phyloP scores from a whole-genome alignment of 805 yeast species.

The Grigorovia humatica region DNA sequence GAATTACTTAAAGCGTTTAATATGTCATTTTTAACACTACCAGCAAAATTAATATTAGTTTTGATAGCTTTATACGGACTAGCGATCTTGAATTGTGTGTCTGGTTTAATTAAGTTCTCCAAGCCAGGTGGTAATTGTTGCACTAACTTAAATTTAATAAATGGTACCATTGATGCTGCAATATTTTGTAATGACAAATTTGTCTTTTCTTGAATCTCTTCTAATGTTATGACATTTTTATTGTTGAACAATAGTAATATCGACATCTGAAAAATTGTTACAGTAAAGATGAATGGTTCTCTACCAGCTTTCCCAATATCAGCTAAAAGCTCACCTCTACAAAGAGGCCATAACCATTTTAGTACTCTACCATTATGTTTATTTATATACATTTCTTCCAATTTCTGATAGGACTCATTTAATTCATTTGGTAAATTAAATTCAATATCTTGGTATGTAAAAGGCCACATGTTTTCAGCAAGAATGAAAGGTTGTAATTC shows the following conservation, averaged over 20 bases:
- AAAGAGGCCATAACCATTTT: constrained; percentile 93
- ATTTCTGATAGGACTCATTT: constrained; percentile 49
- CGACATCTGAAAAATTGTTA: constrained; percentile 79
- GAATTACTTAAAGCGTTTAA: constrained; percentile 13
- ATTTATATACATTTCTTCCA: constrained; percentile 56
- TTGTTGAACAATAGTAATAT: constrained; percentile 78
- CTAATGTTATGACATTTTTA: constrained; percentile 34
- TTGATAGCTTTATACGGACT: constrained; percentile 78
- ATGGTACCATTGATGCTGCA: constrained; percentile 68
- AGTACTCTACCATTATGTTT: constrained; percentile 82
- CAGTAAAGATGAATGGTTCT: constrained; percentile 71
- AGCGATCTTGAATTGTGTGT: constrained; percentile 59
- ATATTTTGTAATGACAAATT: constrained; percentile 56
- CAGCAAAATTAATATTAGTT: constrained; percentile 69
- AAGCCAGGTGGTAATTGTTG: constrained; percentile 54
- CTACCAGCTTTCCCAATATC: constrained; percentile 71
- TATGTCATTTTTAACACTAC: constrained; percentile 37
- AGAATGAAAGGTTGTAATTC: constrained; percentile 69
- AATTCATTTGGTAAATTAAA: constrained; percentile 63
- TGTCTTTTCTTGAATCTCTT: constrained; percentile 54
- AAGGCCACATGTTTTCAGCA: constrained; percentile 87
- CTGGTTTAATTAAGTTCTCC: constrained; percentile 40
- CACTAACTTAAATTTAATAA: constrained; percentile 68
- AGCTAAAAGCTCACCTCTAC: constrained; percentile 85
- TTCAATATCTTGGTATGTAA: constrained; percentile 31